phyloP scores from a whole-genome alignment of 495 filamentous ascomycete genomes.

The Immersiella caudata region DNA sequence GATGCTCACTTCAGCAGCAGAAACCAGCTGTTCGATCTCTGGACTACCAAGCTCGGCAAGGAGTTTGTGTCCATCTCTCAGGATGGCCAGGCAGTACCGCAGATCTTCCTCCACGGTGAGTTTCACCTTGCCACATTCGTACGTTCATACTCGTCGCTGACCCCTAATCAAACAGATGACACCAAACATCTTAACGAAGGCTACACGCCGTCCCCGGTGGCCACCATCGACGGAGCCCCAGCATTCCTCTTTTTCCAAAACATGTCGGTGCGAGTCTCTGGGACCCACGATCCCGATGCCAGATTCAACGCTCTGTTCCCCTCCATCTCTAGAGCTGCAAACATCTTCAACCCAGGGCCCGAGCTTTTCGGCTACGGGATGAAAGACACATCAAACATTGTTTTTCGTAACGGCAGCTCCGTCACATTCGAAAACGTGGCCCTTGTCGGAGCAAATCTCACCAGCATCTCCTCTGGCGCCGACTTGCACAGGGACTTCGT shows the following conservation, averaged over 20 bases:
- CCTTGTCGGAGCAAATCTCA: conserved; percentile 24
- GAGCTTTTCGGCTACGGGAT: conserved; percentile 6
- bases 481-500: conserved; percentile 20
- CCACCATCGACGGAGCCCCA: conserved; percentile 25
- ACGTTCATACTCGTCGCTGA: too few relatives aligned
- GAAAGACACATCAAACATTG: conserved; percentile 20
- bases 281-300: conserved; percentile 40
- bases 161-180: conserved; percentile 13
- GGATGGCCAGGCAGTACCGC: conserved; percentile 13
- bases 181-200: conserved; percentile 13
- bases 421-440: conserved; percentile 19
- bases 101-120: conserved; percentile 25
- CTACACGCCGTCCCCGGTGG: conserved; percentile 28
- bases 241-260: conserved; percentile 18
- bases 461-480: conserved; percentile 18
- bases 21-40: conserved; percentile 23
- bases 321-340: conserved; percentile 13
- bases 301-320: conserved; percentile 33
- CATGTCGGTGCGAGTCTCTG: not conserved
- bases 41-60: conserved; percentile 11
- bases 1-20: conserved; percentile 23
- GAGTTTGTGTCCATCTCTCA: conserved; percentile 28
- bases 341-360: not conserved
- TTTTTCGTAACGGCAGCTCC: conserved; percentile 21
- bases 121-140: too few relatives aligned